These are phyloP conservation scores for Diaporthe sp. DNA, from an alignment of 2,329 filamentous ascomycete genomes.

Conservation along the genomic window DNA sequence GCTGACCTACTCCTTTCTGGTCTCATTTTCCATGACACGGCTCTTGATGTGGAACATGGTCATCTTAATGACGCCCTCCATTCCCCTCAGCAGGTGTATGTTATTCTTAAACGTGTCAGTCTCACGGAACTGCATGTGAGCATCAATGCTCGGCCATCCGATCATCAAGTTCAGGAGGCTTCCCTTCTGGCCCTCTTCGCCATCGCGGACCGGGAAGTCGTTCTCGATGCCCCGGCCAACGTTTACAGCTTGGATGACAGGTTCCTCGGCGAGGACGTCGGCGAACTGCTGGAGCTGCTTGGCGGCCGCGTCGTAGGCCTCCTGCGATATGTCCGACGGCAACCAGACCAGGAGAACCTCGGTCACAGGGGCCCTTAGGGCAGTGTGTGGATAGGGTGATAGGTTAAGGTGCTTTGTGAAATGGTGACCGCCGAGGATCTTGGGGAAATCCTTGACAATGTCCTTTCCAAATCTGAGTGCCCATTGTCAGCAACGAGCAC, in stretches of 20 bases:
- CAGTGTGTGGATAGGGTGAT: conserved; percentile 36
- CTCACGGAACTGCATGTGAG: conserved; percentile 54
- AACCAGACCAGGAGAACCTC: conserved; percentile 43
- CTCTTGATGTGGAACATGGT: conserved; percentile 44
- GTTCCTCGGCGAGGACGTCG: conserved; percentile 39
- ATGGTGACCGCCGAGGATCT: conserved; percentile 42
- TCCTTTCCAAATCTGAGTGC: conserved; percentile 41
- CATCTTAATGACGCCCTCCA: conserved; percentile 45
- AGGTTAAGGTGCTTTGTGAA: conserved; percentile 46
- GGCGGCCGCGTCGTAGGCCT: conserved; percentile 16
- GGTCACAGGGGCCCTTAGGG: conserved; percentile 42
- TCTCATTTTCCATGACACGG: conserved; percentile 33
- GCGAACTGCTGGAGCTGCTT: conserved; percentile 27
- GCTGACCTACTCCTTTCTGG: conserved; percentile 11
- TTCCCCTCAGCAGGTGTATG: conserved; percentile 45
- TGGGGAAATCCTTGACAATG: conserved; percentile 43
- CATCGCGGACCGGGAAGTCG: conserved; percentile 49
- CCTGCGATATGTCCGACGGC: conserved; percentile 28
- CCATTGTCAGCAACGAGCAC: not conserved
- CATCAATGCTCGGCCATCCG: conserved; percentile 56
- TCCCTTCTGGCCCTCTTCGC: conserved; percentile 48
- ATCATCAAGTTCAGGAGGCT: conserved; percentile 49
- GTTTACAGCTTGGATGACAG: conserved; percentile 39
- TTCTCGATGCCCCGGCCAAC: conserved; percentile 52
- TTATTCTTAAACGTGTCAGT: conserved; percentile 53